Percentiles rank a stretch among this genome's conserved stretches.
Conservation (phyloP, 495 filamentous ascomycete genomes). For the Penicillium malachiteum region DNA sequence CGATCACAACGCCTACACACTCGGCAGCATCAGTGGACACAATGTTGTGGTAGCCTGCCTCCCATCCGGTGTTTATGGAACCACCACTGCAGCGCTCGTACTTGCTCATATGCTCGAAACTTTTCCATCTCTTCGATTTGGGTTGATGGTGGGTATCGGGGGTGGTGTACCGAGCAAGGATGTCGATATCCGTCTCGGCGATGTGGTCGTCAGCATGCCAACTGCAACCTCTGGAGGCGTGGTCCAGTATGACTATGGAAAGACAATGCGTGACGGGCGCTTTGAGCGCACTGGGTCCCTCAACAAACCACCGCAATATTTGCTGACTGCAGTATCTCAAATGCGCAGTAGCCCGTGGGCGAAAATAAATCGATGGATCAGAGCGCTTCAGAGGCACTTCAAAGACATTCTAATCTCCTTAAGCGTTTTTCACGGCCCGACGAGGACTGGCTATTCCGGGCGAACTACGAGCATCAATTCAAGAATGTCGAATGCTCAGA, state of each 20-base stretch:
- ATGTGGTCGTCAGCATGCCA: conserved; percentile 37
- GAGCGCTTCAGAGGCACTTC: neutral
- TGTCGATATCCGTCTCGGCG: conserved; percentile 34
- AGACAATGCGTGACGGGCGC: conserved; percentile 19
- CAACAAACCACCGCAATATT: conserved; percentile 29
- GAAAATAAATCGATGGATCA: neutral
- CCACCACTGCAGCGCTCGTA: conserved; percentile 24
- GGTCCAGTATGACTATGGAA: conserved; percentile 42
- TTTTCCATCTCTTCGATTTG: conserved; percentile 24
- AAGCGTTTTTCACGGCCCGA: conserved; percentile 28
- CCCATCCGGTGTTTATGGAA: conserved; percentile 26
- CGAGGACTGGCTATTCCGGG: conserved; percentile 21
- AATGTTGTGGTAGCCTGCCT: conserved; percentile 37
- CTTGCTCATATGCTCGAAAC: conserved; percentile 21
- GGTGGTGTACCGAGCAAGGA: conserved; percentile 27
- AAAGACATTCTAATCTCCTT: conserved; percentile 10
- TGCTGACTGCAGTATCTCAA: conserved; percentile 23
- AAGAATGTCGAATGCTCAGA: conserved; percentile 12
- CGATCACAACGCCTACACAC: conserved; percentile 33
- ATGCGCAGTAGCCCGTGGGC: conserved; percentile 2
- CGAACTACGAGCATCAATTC: conserved; percentile 24
- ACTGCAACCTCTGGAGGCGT: conserved; percentile 22
- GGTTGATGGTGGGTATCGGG: conserved; percentile 38
- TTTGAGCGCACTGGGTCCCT: conserved; percentile 34
- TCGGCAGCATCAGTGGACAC: conserved; percentile 29